A percentile compares a stretch with the other conserved stretches of the same genome.
Conservation (phyloP, 1,284 basidiomycete species). For the Ustilago bromivora region DNA sequence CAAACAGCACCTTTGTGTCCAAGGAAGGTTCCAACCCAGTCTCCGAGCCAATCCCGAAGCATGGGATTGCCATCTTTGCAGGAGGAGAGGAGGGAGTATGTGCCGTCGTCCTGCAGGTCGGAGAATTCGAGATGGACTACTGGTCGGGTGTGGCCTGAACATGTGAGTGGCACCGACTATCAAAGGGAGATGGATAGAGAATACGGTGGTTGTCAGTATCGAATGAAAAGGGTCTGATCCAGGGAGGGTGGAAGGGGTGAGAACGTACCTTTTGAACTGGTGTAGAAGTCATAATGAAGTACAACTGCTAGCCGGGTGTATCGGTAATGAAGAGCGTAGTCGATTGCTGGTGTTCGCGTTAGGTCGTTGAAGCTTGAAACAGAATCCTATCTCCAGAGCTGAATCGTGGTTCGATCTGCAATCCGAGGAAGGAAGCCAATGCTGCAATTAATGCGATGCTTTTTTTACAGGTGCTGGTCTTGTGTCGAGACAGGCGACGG, state of each 20-base stretch:
- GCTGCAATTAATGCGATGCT: too few species aligned
- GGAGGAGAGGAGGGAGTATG: constrained; percentile 65
- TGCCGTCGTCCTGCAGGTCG: constrained; percentile 75
- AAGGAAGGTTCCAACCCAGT: constrained; percentile 98
- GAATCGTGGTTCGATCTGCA: too few species aligned
- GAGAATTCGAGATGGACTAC: constrained; percentile 96
- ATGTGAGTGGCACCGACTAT: constrained; percentile 71
- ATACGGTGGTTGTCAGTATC: too few species aligned
- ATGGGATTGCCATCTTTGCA: constrained; percentile 70
- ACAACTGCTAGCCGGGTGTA: neutral
- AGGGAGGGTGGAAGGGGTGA: neutral
- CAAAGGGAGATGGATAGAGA: too few species aligned
- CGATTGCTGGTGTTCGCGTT: too few species aligned
- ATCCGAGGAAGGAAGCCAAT: too few species aligned
- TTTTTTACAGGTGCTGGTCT: too few species aligned
- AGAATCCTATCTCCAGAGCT: too few species aligned
- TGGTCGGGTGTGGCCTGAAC: constrained; percentile 77
- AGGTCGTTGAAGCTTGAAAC: too few species aligned
- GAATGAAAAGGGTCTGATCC: neutral
- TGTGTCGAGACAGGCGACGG: too few species aligned
- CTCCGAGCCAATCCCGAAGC: constrained; percentile 75
- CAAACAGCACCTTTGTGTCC: constrained; percentile 99
- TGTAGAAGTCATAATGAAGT: constrained; percentile 34
- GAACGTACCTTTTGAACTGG: constrained; percentile 33
- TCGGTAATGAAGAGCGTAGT: too few species aligned